phyloP scores from a whole-genome alignment of 2,329 filamentous ascomycete species.

The Scedosporium boydii region DNA sequence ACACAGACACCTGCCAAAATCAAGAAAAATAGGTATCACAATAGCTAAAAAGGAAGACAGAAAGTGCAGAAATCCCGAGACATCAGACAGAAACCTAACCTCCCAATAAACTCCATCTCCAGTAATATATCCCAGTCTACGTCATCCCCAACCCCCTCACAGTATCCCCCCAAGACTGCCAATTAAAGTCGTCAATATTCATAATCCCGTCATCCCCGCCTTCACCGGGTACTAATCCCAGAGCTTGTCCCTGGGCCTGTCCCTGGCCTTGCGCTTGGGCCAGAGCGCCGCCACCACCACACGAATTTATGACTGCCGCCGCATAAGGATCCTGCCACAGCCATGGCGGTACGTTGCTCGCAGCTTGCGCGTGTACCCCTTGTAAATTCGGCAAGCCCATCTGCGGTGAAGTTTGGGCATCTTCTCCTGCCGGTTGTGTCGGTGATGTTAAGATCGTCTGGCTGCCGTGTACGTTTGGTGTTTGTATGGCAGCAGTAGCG shows the following conservation, averaged over 20 bases:
- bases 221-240: not conserved
- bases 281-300: not conserved
- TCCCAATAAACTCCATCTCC: not conserved
- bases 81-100: not conserved
- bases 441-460: not conserved
- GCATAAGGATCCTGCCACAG: conserved; percentile 1
- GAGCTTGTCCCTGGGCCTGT: not conserved
- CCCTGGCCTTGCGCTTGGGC: not conserved
- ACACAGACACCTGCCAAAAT: not conserved
- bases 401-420: not conserved
- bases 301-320: not conserved
- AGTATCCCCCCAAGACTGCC: conserved; percentile 6
- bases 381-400: not conserved
- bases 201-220: conserved; percentile 2
- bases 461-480: not conserved
- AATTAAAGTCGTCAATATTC: conserved; percentile 8
- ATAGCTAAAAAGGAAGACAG: not conserved
- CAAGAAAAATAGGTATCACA: not conserved
- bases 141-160: not conserved
- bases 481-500: not conserved
- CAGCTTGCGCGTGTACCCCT: not conserved
- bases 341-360: not conserved
- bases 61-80: not conserved
- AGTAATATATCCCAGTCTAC: not conserved
- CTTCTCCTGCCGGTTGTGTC: not conserved